Evolutionary conservation across 352 stramenopile species (phyloP).

Genomic region (Blastocystis hominis): DNA sequence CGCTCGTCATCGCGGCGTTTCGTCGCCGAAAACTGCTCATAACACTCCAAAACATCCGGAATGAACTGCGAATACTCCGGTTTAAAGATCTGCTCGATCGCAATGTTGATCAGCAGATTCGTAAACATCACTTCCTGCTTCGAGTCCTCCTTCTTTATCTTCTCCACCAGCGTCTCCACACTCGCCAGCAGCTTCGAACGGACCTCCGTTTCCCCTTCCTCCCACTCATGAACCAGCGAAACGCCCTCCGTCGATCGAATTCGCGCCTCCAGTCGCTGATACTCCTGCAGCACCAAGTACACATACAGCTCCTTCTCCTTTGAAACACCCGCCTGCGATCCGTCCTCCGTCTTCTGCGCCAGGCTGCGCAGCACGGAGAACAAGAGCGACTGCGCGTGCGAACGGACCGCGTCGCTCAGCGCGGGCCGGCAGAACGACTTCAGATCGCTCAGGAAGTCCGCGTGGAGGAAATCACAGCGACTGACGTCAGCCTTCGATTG

Average conservation of each 20-base stretch:
- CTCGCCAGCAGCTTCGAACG: not conserved
- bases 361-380: not conserved
- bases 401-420: not conserved
- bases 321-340: not conserved
- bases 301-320: not conserved
- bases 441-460: not conserved
- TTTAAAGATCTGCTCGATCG: not conserved
- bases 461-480: no score
- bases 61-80: conserved; percentile 33
- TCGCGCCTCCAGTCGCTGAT: not conserved
- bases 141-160: not conserved
- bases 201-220: not conserved
- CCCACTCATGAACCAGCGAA: not conserved
- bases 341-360: not conserved
- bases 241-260: not conserved
- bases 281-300: not conserved
- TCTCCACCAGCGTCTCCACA: not conserved
- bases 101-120: not conserved
- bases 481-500: not conserved
- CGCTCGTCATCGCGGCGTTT: not conserved
- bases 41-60: conserved; percentile 1
- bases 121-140: not conserved
- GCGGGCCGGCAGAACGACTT: not conserved
- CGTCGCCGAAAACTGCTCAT: not conserved
- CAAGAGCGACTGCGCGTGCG: not conserved